phyloP scores from a whole-genome alignment of 441 rosid genomes.

The Euphorbia celastroides region DNA sequence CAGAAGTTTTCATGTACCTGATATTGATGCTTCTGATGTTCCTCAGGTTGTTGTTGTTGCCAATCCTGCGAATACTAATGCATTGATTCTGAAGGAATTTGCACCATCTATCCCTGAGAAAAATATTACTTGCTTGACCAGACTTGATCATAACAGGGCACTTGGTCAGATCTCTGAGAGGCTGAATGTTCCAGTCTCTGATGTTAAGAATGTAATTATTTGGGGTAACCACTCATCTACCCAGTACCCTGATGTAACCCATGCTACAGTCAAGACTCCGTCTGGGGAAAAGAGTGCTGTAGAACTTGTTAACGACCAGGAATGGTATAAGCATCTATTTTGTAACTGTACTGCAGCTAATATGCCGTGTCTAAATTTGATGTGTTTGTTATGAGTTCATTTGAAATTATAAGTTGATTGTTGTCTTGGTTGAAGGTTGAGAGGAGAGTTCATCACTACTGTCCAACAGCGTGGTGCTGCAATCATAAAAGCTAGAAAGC shows the following conservation, averaged over 20 bases:
- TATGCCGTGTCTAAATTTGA: too few species aligned
- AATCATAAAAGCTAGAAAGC: constrained; percentile 56
- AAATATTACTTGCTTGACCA: constrained; percentile 74
- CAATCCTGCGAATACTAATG: constrained; percentile 89
- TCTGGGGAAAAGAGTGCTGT: constrained; percentile 36
- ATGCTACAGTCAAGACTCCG: constrained; percentile 42
- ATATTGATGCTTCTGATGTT: too few species aligned
- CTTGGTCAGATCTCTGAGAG: constrained; percentile 62
- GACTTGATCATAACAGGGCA: constrained; percentile 84
- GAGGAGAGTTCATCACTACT: constrained; percentile 43
- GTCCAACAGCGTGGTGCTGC: constrained; percentile 73
- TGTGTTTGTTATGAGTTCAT: too few species aligned
- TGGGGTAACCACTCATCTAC: constrained; percentile 97
- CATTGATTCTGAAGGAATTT: constrained; percentile 66
- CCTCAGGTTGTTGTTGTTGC: constrained; percentile 82
- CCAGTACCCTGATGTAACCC: constrained; percentile 77
- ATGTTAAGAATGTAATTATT: constrained; percentile 63
- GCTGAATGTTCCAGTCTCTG: constrained; percentile 45
- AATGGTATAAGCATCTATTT: constrained; percentile 35
- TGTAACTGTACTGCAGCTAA: background rate
- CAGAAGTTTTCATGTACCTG: too few species aligned
- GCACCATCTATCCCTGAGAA: constrained; percentile 77
- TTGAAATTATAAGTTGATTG: too few species aligned
- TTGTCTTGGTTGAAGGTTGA: constrained; percentile 29
- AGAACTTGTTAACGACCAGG: constrained; percentile 46